Conservation (phyloP, 2,329 filamentous ascomycete species). For the Aspergillus caelatus region DNA sequence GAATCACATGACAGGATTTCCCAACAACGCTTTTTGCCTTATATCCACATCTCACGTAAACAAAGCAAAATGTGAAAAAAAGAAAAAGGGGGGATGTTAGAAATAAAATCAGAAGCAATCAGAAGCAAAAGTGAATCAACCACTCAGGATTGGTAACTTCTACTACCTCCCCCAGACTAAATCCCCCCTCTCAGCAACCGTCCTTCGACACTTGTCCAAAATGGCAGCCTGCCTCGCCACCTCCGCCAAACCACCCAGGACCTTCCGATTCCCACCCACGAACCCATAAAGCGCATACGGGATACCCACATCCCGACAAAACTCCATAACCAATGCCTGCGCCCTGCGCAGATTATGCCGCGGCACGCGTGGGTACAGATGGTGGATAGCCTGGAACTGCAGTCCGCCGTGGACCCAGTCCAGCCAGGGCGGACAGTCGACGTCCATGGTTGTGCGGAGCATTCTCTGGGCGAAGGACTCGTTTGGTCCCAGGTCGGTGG, state of each 20-base stretch:
- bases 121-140: too few species aligned
- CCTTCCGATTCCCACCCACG: slow-evolving; percentile 73
- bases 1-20: not conserved
- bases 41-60: not conserved
- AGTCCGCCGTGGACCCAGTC: slow-evolving; percentile 86
- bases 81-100: too few species aligned
- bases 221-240: slow-evolving; percentile 75
- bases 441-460: slow-evolving; percentile 88
- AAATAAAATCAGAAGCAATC: too few species aligned
- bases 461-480: slow-evolving; percentile 88
- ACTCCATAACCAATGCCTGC: slow-evolving; percentile 74
- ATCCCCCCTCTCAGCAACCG: slow-evolving; percentile 18
- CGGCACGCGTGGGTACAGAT: slow-evolving; percentile 78
- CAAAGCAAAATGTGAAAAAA: not conserved
- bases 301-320: slow-evolving; percentile 77
- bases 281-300: slow-evolving; percentile 85
- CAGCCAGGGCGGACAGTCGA: slow-evolving; percentile 82
- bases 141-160: too few species aligned
- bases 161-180: too few species aligned
- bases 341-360: slow-evolving; percentile 76
- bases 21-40: not conserved
- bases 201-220: slow-evolving; percentile 68
- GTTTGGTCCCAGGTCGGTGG: slow-evolving; percentile 74
- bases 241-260: slow-evolving; percentile 72
- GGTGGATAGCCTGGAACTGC: slow-evolving; percentile 86